These are phyloP conservation scores for Sporisorium sorghi DNA, from an alignment of 1,284 basidiomycete genomes.

Conservation along the genomic window DNA sequence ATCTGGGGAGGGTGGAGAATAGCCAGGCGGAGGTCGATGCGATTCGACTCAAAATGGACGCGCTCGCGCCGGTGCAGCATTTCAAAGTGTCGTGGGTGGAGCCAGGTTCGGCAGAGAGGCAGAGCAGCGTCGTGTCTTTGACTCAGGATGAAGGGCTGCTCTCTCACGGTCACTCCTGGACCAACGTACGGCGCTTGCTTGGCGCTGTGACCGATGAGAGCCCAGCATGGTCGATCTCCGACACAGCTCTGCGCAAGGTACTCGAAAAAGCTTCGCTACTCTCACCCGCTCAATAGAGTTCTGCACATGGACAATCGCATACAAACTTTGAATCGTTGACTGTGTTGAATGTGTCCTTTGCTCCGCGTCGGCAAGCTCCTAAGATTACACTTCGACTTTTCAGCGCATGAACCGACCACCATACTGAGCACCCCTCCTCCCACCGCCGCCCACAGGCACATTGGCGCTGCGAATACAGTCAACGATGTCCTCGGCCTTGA, in stretches of 20 bases:
- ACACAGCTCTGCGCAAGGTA: conserved; percentile 13
- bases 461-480: conserved; percentile 55
- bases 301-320: not conserved
- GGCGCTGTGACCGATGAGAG: not conserved
- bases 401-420: conserved; percentile 24
- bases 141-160: conserved; percentile 23
- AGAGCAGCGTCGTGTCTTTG: conserved; percentile 8
- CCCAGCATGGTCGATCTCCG: conserved; percentile 17
- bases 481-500: conserved; percentile 56
- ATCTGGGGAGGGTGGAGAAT: conserved; percentile 1
- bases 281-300: not conserved
- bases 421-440: not conserved
- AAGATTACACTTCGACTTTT: too few species aligned
- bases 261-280: conserved; percentile 17
- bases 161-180: conserved; percentile 14
- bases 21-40: not conserved
- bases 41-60: conserved; percentile 14
- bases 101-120: not conserved
- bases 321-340: not conserved
- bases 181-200: conserved; percentile 15
- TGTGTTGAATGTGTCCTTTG: not conserved
- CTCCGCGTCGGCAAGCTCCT: too few species aligned
- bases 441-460: conserved; percentile 23
- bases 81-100: conserved; percentile 18
- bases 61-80: conserved; percentile 17